These are phyloP conservation scores for Pittosporum tobira DNA, from an alignment of 129 eudicot genomes.

Conservation along the genomic window DNA sequence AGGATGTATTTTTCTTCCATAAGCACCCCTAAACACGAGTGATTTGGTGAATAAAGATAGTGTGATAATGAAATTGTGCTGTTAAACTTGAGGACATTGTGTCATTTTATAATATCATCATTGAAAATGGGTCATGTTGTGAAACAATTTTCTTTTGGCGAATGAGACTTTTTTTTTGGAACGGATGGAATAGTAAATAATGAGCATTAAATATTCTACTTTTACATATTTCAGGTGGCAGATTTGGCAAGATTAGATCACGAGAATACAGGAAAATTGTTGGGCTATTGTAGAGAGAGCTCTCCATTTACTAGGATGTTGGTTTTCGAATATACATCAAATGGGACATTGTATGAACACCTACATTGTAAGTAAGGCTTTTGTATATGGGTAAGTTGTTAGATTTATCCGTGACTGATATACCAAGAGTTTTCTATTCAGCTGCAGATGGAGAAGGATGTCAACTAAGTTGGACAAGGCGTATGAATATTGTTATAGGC, in stretches of 20 bases:
- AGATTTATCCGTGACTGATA: conserved; percentile 8
- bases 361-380: conserved; percentile 66
- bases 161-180: too few relatives aligned
- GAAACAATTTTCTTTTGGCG: too few relatives aligned
- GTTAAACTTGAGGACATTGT: too few relatives aligned
- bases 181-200: too few relatives aligned
- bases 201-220: neutral
- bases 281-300: conserved; percentile 81
- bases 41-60: neutral
- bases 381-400: neutral
- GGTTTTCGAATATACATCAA: conserved; percentile 92
- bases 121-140: too few relatives aligned
- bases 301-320: conserved; percentile 89
- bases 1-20: too few relatives aligned
- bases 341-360: conserved; percentile 90
- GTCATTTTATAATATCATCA: too few relatives aligned
- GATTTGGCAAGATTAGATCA: conserved; percentile 84
- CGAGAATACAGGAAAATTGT: conserved; percentile 57
- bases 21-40: neutral
- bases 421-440: neutral
- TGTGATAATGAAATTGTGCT: too few relatives aligned
- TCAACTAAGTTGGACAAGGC: conserved; percentile 80
- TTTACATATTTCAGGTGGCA: conserved; percentile 48
- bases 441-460: conserved; percentile 76
- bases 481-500: conserved; percentile 80